Percentiles rank a stretch among this genome's conserved stretches.
Conservation (phyloP, 306 rosid species). For the Quercus berberidifolia region DNA sequence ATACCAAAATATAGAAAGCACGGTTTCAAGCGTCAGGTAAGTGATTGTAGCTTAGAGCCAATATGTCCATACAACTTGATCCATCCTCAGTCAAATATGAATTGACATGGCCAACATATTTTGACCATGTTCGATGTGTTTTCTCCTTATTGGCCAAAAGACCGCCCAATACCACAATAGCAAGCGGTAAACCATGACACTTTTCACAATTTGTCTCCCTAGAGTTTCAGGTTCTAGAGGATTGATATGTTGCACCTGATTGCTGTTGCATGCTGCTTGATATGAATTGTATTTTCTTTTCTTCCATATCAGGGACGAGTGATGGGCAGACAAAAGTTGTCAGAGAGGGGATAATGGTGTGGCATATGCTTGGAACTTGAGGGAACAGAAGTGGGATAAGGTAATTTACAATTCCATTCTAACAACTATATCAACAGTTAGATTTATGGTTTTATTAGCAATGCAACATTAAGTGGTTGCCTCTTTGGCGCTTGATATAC, state of each 20-base stretch:
- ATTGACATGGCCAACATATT: too few species aligned
- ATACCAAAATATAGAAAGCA: too few species aligned
- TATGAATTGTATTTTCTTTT: conserved; percentile 3
- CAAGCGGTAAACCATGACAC: too few species aligned
- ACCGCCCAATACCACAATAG: too few species aligned
- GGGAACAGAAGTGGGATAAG: conserved; percentile 88
- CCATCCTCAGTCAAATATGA: too few species aligned
- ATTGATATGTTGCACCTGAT: background rate
- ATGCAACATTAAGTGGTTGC: background rate
- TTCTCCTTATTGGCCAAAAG: too few species aligned
- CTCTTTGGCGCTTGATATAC: background rate
- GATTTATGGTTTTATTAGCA: background rate
- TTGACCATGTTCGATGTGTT: too few species aligned
- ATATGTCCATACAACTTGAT: too few species aligned
- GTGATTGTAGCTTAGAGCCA: too few species aligned
- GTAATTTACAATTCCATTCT: conserved; percentile 40
- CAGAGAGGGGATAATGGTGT: conserved; percentile 97
- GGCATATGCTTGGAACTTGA: conserved; percentile 87
- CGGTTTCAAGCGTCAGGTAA: too few species aligned
- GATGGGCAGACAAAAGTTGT: conserved; percentile 91
- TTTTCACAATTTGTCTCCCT: too few species aligned
- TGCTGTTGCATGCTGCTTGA: background rate
- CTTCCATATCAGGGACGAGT: conserved; percentile 66
- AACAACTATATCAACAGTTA: conserved; percentile 12
- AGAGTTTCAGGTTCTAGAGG: background rate